phyloP scores from a whole-genome alignment of 352 stramenopile genomes.

The Peronospora destructor region DNA sequence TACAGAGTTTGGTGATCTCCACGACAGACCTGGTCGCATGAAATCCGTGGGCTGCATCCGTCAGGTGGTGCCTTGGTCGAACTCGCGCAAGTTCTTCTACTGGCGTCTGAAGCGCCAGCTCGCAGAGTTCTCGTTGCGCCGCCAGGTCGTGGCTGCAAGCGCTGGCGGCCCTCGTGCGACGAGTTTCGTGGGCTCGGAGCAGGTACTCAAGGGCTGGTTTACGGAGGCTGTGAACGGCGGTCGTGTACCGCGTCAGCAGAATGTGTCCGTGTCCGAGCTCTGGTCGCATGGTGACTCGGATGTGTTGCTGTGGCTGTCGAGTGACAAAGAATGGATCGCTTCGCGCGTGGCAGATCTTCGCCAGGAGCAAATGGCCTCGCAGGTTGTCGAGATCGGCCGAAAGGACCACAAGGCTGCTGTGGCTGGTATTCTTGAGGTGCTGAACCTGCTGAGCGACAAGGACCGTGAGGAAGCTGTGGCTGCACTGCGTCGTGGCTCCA shows the following conservation, averaged over 20 bases:
- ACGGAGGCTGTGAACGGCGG: conserved; percentile 72
- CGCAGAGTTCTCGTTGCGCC: conserved; percentile 91
- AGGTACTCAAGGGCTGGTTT: conserved; percentile 75
- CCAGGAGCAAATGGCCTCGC: conserved; percentile 60
- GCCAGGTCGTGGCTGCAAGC: conserved; percentile 37
- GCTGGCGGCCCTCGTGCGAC: conserved; percentile 28
- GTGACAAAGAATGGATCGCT: conserved; percentile 75
- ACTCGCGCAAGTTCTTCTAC: conserved; percentile 97
- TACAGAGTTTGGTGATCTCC: conserved; percentile 99
- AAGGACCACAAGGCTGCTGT: conserved; percentile 81
- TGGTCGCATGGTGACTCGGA: conserved; percentile 71
- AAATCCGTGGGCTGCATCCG: conserved; percentile 97
- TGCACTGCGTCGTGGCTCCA: conserved; percentile 73
- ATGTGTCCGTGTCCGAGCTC: conserved; percentile 56
- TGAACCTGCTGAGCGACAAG: conserved; percentile 77
- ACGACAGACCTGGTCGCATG: conserved; percentile 99
- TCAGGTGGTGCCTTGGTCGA: conserved; percentile 92
- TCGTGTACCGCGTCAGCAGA: conserved; percentile 53
- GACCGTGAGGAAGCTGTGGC: conserved; percentile 79
- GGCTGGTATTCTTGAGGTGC: conserved; percentile 74
- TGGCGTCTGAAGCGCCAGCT: conserved; percentile 96
- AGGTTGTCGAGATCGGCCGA: conserved; percentile 71
- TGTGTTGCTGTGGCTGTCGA: conserved; percentile 70
- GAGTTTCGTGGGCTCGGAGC: conserved; percentile 47
- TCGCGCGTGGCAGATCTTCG: conserved; percentile 47